These are phyloP conservation scores for Cupressus sempervirens DNA, from an alignment of 75 land plant species.

Conservation along the genomic window DNA sequence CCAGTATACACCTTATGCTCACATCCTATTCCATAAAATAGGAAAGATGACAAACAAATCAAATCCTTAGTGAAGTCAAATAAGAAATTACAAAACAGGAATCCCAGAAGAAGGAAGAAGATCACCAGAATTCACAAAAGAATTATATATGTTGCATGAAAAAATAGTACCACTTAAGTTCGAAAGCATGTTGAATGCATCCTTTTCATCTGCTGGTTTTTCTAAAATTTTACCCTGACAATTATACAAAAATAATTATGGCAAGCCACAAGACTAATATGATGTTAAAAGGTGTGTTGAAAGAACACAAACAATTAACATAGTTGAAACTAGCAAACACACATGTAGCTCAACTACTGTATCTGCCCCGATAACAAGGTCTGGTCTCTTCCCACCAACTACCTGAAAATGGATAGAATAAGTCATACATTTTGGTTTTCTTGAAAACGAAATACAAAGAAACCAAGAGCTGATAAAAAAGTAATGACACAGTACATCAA, in stretches of 20 bases:
- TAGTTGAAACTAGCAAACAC: constrained; percentile 6
- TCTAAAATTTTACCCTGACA: constrained; percentile 46
- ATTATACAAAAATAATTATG: background rate
- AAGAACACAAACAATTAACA: background rate
- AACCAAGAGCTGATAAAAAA: background rate
- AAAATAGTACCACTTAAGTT: constrained; percentile 34
- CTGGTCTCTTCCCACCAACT: constrained; percentile 22
- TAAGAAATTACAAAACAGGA: background rate
- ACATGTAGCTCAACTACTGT: constrained; percentile 53
- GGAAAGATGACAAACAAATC: background rate
- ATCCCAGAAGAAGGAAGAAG: background rate
- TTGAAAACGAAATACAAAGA: too few species aligned
- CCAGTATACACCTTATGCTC: constrained; percentile 48
- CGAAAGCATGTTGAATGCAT: constrained; percentile 43
- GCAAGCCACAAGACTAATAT: background rate
- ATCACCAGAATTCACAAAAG: background rate
- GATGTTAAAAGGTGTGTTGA: background rate
- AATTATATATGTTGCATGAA: background rate
- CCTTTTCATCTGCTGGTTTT: constrained; percentile 40
- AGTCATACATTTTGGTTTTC: background rate
- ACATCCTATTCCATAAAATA: constrained; percentile 22
- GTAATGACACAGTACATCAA: background rate
- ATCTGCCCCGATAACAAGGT: constrained; percentile 50
- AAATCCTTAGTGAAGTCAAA: background rate
- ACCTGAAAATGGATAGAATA: constrained; percentile 21